These are phyloP conservation scores for Sporodiniella umbellata DNA, from an alignment of 371 early-diverging fungal genomes.

Conservation along the genomic window DNA sequence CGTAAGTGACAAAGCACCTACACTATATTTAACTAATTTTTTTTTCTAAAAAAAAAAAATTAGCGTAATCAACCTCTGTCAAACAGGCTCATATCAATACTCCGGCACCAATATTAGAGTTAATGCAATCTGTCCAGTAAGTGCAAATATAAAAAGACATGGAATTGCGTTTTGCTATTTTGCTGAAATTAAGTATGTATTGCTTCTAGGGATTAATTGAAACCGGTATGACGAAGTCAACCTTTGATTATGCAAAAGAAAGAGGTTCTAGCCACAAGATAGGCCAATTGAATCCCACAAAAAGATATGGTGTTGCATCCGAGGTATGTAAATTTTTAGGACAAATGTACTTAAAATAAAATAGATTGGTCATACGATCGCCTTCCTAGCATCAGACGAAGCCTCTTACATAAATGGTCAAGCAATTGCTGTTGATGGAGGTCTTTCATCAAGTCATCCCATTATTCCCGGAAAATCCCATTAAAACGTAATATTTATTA, in stretches of 20 bases:
- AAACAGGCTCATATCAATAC: conserved; percentile 45
- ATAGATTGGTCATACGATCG: conserved; percentile 49
- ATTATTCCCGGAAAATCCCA: conserved; percentile 35
- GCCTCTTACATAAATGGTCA: conserved; percentile 59
- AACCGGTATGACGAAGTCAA: conserved; percentile 52
- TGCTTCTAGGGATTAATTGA: conserved; percentile 47
- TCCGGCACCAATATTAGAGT: conserved; percentile 50
- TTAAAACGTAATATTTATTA: conserved; percentile 9
- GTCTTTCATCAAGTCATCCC: conserved; percentile 47
- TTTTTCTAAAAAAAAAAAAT: too few species aligned
- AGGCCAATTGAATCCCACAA: conserved; percentile 54
- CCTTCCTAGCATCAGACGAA: conserved; percentile 55
- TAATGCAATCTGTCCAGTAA: conserved; percentile 59
- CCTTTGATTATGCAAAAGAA: conserved; percentile 50
- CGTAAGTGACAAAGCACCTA: conserved; percentile 7
- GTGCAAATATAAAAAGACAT: conserved; percentile 2
- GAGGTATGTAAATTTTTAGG: conserved; percentile 26
- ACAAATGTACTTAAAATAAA: background rate
- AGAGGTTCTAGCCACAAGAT: conserved; percentile 44
- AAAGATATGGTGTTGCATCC: conserved; percentile 41
- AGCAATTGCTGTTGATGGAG: conserved; percentile 54
- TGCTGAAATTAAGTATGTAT: too few species aligned
- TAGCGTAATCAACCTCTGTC: conserved; percentile 53
- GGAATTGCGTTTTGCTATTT: background rate
- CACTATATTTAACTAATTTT: background rate